phyloP scores from a whole-genome alignment of 2,329 filamentous ascomycete species.

The Escovopsis sp. region DNA sequence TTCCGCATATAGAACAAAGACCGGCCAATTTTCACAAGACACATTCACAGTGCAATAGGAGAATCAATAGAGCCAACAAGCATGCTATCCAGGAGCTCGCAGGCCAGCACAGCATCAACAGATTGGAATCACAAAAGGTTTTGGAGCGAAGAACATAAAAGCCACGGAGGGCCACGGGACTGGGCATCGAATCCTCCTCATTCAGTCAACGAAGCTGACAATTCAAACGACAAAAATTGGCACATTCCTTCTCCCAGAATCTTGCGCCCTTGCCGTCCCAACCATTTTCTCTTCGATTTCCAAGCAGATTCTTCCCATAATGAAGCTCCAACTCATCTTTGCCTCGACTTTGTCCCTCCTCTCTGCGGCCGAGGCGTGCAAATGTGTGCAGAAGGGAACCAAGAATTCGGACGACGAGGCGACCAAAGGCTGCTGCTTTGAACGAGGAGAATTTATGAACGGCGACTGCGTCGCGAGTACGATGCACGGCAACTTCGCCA shows the following conservation, averaged over 20 bases:
- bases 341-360: neutral
- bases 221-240: too few species aligned
- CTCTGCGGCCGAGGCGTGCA: neutral
- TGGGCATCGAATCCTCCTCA: neutral
- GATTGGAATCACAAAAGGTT: neutral
- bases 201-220: neutral
- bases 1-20: too few species aligned
- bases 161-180: neutral
- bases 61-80: too few species aligned
- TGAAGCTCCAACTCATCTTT: neutral
- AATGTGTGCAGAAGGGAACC: neutral
- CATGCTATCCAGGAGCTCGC: too few species aligned
- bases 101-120: too few species aligned
- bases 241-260: too few species aligned
- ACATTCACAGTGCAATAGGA: too few species aligned
- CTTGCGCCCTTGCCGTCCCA: neutral
- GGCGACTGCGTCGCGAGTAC: neutral
- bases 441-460: neutral
- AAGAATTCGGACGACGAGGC: neutral
- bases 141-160: neutral
- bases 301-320: neutral
- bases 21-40: too few species aligned
- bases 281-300: neutral
- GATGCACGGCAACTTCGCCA: neutral
- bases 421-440: neutral